Evolutionary conservation across 257 asterid genomes (phyloP).

Genomic region (Ocimum tenuiflorum): DNA sequence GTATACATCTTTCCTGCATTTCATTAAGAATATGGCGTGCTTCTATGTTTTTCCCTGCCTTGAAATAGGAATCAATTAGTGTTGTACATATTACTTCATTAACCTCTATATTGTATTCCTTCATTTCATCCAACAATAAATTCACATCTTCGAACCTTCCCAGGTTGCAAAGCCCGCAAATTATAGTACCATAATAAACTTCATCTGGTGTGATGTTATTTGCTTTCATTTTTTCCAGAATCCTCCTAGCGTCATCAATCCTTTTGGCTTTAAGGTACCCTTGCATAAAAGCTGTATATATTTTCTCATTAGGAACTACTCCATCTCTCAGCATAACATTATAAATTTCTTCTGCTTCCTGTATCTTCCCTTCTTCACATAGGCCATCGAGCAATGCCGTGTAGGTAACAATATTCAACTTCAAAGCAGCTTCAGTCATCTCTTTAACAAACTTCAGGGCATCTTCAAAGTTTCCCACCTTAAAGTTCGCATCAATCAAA

Average conservation of each 20-base stretch:
- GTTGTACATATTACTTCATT: slow-evolving; percentile 62
- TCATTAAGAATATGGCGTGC: slow-evolving; percentile 54
- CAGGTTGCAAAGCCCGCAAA: slow-evolving; percentile 72
- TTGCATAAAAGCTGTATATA: slow-evolving; percentile 66
- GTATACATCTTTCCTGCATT: slow-evolving; percentile 59
- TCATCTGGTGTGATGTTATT: slow-evolving; percentile 45
- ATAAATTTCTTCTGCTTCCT: slow-evolving; percentile 76
- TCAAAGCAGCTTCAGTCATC: slow-evolving; percentile 61
- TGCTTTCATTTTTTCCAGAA: slow-evolving; percentile 53
- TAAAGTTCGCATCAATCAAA: slow-evolving; percentile 68
- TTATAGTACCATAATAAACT: slow-evolving; percentile 60
- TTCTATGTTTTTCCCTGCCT: slow-evolving; percentile 58
- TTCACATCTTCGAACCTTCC: slow-evolving; percentile 63
- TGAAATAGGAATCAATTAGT: slow-evolving; percentile 64
- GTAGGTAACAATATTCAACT: slow-evolving; percentile 62
- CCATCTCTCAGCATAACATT: slow-evolving; percentile 46
- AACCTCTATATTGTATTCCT: slow-evolving; percentile 40
- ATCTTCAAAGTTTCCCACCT: slow-evolving; percentile 49
- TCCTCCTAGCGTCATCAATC: slow-evolving; percentile 56
- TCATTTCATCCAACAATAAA: slow-evolving; percentile 59
- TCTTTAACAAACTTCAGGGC: slow-evolving; percentile 73
- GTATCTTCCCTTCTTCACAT: slow-evolving; percentile 60
- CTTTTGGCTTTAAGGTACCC: slow-evolving; percentile 66
- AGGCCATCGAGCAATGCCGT: slow-evolving; percentile 70
- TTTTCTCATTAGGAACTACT: slow-evolving; percentile 54